Evolutionary conservation across 495 filamentous ascomycete species (phyloP), one percentile per base, ranked within the genome.

Genomic region (Penicillium silybi): DNA sequence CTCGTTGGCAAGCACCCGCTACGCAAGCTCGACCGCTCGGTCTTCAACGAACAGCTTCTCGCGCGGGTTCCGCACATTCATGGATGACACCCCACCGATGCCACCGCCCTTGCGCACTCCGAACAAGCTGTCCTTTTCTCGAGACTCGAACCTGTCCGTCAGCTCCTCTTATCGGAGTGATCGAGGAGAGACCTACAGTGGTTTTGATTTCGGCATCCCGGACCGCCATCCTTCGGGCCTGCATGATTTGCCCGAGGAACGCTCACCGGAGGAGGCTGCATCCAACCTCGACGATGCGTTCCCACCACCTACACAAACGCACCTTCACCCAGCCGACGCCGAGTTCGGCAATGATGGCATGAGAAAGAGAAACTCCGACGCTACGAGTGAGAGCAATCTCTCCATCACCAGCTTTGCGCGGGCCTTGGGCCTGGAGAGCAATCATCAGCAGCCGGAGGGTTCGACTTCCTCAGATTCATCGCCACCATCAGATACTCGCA

Each of bases 401-500:
- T 73, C 71, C 0, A 59, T 71, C 4, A 72, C 74, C 2, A 73
- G 70, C 39, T 75, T 75, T 35, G 66, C 70, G 1, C 67, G 65
- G 4, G 70, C 69, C 1, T 51, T 77, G 9, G 74, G 72, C 15
- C 49, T 77, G 2, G 74, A 77, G 11, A 56, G 64, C 10, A 46
- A 61, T 0, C 57, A 65, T 6, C 58, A 64, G 6, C 82, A 82
- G 46, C 74, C 80, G 0, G 83, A 85, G 0, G 79, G 83, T 53
- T 93, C 88, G 20, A 80, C 80, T 2, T 91, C 88, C 5, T 85
- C 83, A 37, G 80, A 78, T 13, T 32, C 29, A n/a, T 90, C 87
- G 6, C 78, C 73, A 1, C 80, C 73, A 19, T 88, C 85, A 17
- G 78, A 82, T 8, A 72, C 72, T 0, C 82, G 83, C 50, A 85